Conservation (phyloP, 2,329 filamentous ascomycete genomes). For the Chrysoporthe puriensis region DNA sequence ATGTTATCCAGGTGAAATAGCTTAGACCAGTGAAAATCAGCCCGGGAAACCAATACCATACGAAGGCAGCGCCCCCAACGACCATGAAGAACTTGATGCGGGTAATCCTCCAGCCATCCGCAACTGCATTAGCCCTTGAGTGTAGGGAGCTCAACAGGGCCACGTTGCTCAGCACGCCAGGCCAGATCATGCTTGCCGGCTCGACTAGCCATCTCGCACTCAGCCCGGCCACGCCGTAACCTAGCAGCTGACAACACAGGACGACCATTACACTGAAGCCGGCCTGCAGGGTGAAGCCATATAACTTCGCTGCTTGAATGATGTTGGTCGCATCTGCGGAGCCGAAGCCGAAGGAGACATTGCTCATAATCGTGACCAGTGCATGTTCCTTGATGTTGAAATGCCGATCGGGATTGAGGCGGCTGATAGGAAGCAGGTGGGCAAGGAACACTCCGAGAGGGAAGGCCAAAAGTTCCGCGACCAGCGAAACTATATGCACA, state of each 20-base stretch:
- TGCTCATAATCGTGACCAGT: conserved; percentile 51
- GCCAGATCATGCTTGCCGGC: conserved; percentile 45
- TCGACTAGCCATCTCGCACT: conserved; percentile 42
- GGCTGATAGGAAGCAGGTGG: conserved; percentile 42
- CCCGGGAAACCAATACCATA: conserved; percentile 66
- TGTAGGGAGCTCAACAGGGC: conserved; percentile 44
- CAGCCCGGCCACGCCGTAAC: conserved; percentile 45
- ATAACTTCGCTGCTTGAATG: conserved; percentile 47
- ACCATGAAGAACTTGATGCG: conserved; percentile 44
- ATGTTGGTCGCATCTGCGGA: conserved; percentile 50
- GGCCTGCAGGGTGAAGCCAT: conserved; percentile 44
- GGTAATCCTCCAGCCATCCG: conserved; percentile 43
- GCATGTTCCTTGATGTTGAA: conserved; percentile 54
- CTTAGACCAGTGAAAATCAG: conserved; percentile 66
- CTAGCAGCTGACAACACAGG: conserved; percentile 43
- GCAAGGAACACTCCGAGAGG: conserved; percentile 46
- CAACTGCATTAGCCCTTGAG: conserved; percentile 41
- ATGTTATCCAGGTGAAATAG: conserved; percentile 63
- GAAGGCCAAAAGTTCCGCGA: conserved; percentile 49
- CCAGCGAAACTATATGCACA: conserved; percentile 49
- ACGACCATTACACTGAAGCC: conserved; percentile 44
- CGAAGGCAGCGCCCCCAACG: conserved; percentile 46
- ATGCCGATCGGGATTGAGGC: conserved; percentile 45
- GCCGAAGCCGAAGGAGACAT: conserved; percentile 51
- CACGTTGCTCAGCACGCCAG: conserved; percentile 42